Percentiles rank a stretch among this genome's conserved stretches.
phyloP scores from a whole-genome alignment of 2,329 filamentous ascomycete species.

The Cordyceps tenuipes region DNA sequence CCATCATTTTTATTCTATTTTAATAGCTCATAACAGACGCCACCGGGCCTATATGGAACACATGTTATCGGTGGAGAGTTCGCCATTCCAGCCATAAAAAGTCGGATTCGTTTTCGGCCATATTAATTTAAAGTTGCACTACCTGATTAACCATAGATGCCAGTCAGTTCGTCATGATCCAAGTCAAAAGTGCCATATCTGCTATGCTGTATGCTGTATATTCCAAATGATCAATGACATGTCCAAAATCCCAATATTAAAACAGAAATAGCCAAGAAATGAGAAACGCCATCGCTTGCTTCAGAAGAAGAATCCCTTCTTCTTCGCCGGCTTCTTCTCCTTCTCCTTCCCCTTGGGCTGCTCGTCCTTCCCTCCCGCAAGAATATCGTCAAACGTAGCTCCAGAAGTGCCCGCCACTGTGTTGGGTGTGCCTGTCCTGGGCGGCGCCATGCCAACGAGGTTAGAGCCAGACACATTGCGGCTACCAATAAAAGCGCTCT shows the following conservation, averaged over 20 bases:
- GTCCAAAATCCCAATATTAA: neutral
- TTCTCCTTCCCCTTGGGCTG: constrained; percentile 21
- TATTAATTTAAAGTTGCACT: neutral
- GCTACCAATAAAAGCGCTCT: constrained; percentile 24
- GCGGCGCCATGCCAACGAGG: constrained; percentile 21
- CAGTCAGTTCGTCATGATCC: neutral
- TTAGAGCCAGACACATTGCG: constrained; percentile 30
- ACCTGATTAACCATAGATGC: neutral
- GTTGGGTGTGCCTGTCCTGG: constrained; percentile 14
- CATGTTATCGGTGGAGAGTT: neutral
- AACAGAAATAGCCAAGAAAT: neutral
- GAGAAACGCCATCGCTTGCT: neutral
- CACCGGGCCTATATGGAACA: neutral
- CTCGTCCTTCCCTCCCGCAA: constrained; percentile 26
- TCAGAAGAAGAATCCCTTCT: constrained; percentile 9
- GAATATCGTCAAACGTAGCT: constrained; percentile 42
- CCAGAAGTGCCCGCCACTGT: constrained; percentile 22
- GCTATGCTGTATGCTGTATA: constrained; percentile 6
- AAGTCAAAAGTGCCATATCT: neutral
- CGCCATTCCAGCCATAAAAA: too few species aligned
- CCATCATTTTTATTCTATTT: neutral
- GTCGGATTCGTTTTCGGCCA: neutral
- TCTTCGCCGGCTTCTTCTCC: constrained; percentile 33
- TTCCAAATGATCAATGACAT: neutral
- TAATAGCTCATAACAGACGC: neutral